Evolutionary conservation across 2,329 filamentous ascomycete species (phyloP).

Genomic region (Neonectria ditissima): DNA sequence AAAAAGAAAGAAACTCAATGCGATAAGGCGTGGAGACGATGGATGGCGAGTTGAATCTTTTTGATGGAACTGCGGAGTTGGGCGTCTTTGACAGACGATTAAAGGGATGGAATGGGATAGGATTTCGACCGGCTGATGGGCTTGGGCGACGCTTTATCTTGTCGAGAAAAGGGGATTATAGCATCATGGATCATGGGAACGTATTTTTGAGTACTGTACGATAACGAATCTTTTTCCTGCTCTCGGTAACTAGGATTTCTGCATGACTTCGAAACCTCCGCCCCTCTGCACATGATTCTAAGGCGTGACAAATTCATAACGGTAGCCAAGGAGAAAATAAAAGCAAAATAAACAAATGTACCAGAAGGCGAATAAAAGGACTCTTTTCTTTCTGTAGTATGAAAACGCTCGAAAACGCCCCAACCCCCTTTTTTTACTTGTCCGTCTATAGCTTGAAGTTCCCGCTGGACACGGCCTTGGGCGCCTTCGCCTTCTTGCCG

Average conservation of each 20-base stretch:
- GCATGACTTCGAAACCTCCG: not conserved
- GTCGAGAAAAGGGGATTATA: conserved; percentile 20
- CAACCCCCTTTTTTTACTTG: not conserved
- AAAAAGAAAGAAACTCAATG: not conserved
- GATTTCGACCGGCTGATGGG: conserved; percentile 12
- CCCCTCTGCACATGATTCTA: not conserved
- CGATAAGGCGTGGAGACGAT: not conserved
- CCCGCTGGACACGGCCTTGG: conserved; percentile 64
- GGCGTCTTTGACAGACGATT: conserved; percentile 15
- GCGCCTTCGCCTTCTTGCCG: conserved; percentile 76
- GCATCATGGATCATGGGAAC: conserved; percentile 12
- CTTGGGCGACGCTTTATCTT: conserved; percentile 26
- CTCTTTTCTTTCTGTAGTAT: conserved; percentile 34
- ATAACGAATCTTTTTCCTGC: conserved; percentile 21
- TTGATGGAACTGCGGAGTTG: conserved; percentile 20
- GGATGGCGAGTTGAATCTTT: conserved; percentile 1
- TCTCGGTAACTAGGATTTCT: not conserved
- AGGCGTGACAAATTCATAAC: not conserved
- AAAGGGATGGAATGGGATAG: conserved; percentile 16
- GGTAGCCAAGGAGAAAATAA: not conserved
- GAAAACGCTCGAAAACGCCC: conserved; percentile 40
- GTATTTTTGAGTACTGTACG: conserved; percentile 19
- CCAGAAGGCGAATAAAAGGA: conserved; percentile 16
- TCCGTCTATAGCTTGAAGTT: conserved; percentile 69
- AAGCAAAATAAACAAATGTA: conserved; percentile 8